Base-by-base conservation (phyloP, 768 basidiomycete genomes). In the Leccinum rimulosum region DNA sequence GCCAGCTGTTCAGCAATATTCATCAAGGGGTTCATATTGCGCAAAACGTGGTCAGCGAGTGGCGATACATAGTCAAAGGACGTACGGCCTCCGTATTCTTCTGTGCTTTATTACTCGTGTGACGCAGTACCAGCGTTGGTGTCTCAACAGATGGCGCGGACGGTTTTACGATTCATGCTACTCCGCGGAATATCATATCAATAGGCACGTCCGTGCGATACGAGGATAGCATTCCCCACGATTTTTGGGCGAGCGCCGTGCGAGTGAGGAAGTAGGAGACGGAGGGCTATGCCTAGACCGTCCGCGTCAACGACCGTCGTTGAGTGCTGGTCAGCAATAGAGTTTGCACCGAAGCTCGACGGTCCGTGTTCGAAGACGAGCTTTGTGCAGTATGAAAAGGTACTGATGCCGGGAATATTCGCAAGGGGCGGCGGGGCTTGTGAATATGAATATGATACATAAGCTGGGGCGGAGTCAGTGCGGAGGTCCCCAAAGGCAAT, bases 251-350 rank as follows among this genome's bases (percentile, higher is more conserved):
- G 15, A 6, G 43, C 48, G 22, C 31, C 55, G 59, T 60, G 61
- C 9, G 56, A 59, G 22, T 0, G 28, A 2, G n/a, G 15, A 25
- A 33, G 55, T 43, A 43, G n/a, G 30, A 51, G 45, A 52, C 12
- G 30, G 27, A 25, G 35, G 57, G 65, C 65, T 35, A 57, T 62
- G 51, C 50, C 4, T 6, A 49, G 48, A 10, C 17, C 17, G 28
- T n/a, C 28, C 8, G 7, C 6, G 19, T 52, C 31, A 25, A 27
- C 17, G 28, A 50, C 66, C 50, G 59, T 52, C 55, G 56, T 61
- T 65, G 64, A 60, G 52, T 45, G 48, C 48, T 58, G 31, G 56
- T 49, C 19, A 54, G 27, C 57, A 53, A 62, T 65, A 52, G 22
- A 19, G 59, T 60, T 67, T 61, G 56, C 54, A 33, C 38, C 40